phyloP scores from a whole-genome alignment of 768 basidiomycete species.

The Hebeloma cylindrosporum region DNA sequence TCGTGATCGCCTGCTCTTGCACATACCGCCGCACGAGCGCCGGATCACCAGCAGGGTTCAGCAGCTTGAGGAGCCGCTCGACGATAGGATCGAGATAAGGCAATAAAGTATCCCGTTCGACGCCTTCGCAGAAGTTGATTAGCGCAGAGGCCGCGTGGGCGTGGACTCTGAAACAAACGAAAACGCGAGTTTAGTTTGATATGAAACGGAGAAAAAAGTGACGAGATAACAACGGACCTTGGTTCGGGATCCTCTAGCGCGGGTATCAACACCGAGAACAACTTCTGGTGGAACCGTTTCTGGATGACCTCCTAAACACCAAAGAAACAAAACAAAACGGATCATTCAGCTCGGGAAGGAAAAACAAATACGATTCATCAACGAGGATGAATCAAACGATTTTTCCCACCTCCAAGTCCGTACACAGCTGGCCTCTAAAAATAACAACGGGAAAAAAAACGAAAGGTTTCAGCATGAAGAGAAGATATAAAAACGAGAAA shows the following conservation, averaged over 20 bases:
- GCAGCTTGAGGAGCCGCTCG: constrained; percentile 63
- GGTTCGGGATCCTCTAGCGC: constrained; percentile 76
- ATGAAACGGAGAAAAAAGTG: background rate
- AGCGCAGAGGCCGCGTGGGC: constrained; percentile 85
- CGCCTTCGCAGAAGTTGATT: constrained; percentile 91
- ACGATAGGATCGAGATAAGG: constrained; percentile 83
- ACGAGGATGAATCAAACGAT: constrained; percentile 7
- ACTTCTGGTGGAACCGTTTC: constrained; percentile 61
- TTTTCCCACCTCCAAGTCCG: constrained; percentile 86
- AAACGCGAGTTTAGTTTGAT: background rate
- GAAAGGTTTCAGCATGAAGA: too few relatives aligned
- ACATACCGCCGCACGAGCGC: constrained; percentile 59
- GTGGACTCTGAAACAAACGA: constrained; percentile 58
- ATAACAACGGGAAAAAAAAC: constrained; percentile 5
- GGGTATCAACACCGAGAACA: constrained; percentile 70
- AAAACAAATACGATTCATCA: too few relatives aligned
- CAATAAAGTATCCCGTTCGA: constrained; percentile 66
- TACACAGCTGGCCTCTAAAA: constrained; percentile 81
- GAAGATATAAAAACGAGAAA: background rate
- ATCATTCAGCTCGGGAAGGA: too few relatives aligned
- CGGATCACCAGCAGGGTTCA: constrained; percentile 53
- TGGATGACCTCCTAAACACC: constrained; percentile 68
- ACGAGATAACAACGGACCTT: constrained; percentile 57
- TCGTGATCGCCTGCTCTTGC: constrained; percentile 87
- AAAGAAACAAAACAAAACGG: too few relatives aligned